Evolutionary conservation across 768 basidiomycete species (phyloP), one percentile per base, ranked within the genome.

Genomic region (Roridomyces roridus): DNA sequence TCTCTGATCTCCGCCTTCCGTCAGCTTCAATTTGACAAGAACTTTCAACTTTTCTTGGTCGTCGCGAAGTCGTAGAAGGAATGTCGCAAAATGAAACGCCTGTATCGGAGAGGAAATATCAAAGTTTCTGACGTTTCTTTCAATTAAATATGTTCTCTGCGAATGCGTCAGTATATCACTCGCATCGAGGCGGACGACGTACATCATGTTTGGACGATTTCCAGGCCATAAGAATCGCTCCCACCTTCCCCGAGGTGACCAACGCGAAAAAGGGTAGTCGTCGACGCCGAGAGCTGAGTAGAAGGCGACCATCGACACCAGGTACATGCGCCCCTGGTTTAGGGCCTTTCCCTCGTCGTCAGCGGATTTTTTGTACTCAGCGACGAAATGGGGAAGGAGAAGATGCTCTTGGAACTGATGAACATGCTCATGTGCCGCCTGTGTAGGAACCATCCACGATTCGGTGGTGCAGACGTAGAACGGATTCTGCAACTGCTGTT

Each of bases 241-340:
- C 45, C 26, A 53, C 35, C 14, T 51, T 31, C 51, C 46, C 57
- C 52, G 36, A 39, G 20, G 20, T 51, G 43, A 24, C 46, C n/a
- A 10, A 7, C 31, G 23, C 31, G 26, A 36, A 24, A 24, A 28
- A 14, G 36, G n/a, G 55, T 15, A 14, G 14, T 31, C 29, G 2
- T 42, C 50, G 34, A 51, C 18, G 29, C 41, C 50, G 31, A 51
- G 50, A 20, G 50, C 20, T 4, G 29, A 20, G 24, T 51, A 51
- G 14, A 43, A 52, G 6, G 51, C 6, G 20, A 45, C 42, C 42
- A 52, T 2, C 29, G 51, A 52, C 15, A 28, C 31, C 23, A 45
- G 24, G 21, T 43, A 45, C 31, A 52, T 36, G 17, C 51, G 34
- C 3, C 42, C 51, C 43, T 37, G 41, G 21, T 44, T 37, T 5